Conservation (phyloP, 139 green algal species). For the Coccomyxa sp. region DNA sequence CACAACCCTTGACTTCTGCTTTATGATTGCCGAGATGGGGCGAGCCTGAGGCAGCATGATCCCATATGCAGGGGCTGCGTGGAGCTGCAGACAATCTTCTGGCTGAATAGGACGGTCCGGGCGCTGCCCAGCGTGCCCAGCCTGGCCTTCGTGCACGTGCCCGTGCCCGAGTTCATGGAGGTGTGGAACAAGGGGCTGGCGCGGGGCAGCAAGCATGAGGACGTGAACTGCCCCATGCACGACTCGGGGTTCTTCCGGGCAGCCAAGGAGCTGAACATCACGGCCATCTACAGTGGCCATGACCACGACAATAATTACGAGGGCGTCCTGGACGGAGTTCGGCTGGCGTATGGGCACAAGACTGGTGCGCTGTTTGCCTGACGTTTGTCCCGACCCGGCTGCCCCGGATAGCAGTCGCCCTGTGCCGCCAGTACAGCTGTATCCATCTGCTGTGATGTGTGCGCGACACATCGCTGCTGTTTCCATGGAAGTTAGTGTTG, state of each 20-base stretch:
- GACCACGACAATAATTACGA: slow-evolving; percentile 43
- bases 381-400: not conserved
- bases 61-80: slow-evolving; percentile 39
- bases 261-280: slow-evolving; percentile 7
- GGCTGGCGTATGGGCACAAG: slow-evolving; percentile 18
- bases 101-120: slow-evolving; percentile 5
- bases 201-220: slow-evolving; percentile 23
- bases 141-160: slow-evolving; percentile 46
- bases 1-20: too few relatives aligned
- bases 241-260: slow-evolving; percentile 24
- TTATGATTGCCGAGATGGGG: too few relatives aligned
- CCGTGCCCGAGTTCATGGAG: slow-evolving; percentile 25
- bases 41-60: too few relatives aligned
- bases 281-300: slow-evolving; percentile 28
- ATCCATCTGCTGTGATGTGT: not conserved
- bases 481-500: too few relatives aligned
- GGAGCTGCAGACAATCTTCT: slow-evolving; percentile 12
- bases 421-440: not conserved
- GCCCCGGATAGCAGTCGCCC: too few relatives aligned
- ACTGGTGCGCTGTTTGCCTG: not conserved
- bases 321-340: slow-evolving; percentile 13
- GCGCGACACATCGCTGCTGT: too few relatives aligned
- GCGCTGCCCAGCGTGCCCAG: slow-evolving; percentile 11
- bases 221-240: slow-evolving; percentile 18
- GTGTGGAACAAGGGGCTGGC: slow-evolving; percentile 9